Evolutionary conservation across 441 rosid species (phyloP), one percentile per base, ranked within the genome.

Genomic region (Viola pubescens): DNA sequence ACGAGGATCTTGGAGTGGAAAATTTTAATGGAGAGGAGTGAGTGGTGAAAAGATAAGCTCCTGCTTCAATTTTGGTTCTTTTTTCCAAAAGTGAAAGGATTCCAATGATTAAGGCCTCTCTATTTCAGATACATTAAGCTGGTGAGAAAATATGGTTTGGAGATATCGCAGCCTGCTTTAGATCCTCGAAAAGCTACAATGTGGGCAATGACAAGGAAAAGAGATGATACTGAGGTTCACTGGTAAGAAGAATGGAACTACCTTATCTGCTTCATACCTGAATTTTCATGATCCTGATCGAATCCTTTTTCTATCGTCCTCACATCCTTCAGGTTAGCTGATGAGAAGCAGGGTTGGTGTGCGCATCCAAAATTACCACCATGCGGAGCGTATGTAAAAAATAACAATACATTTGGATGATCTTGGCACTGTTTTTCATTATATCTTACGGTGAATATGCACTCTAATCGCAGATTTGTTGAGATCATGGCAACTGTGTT

Each of bases 401-500:
- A 54, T n/a, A 9, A n/a, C 16, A 8, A 40, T 42, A 7, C 58
- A 6, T 14, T 38, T 41, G 49, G 19, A 14, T 54, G 5, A 34
- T 48, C 34, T 52, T 13, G 4, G 54, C 19, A 61, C 16, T 54
- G 43, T 11, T 19, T 58, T 54, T 34, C 38, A 48, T 49, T 64
- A 39, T 41, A 16, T 47, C 40, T 63, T 37, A 26, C 38, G 37
- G 53, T 58, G 37, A 52, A 59, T 47, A 7, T 34, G 54, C 34
- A 26, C 34, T 26, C 34, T 60, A 0, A 54, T 58, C 63, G 57
- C 84, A 92, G 98, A 58, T 92, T 92, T 60, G 98, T 92, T 0
- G 97, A 89, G 81, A 89, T 92, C 67, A 92, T 92, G 98, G 97
- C 97, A 60, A 82, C 97, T 3, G 96, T 92, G 60, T 92, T 92